A percentile compares a stretch with the other conserved stretches of the same genome.
phyloP scores from a whole-genome alignment of 2,329 filamentous ascomycete genomes.

The Drechslerella stenobrocha region DNA sequence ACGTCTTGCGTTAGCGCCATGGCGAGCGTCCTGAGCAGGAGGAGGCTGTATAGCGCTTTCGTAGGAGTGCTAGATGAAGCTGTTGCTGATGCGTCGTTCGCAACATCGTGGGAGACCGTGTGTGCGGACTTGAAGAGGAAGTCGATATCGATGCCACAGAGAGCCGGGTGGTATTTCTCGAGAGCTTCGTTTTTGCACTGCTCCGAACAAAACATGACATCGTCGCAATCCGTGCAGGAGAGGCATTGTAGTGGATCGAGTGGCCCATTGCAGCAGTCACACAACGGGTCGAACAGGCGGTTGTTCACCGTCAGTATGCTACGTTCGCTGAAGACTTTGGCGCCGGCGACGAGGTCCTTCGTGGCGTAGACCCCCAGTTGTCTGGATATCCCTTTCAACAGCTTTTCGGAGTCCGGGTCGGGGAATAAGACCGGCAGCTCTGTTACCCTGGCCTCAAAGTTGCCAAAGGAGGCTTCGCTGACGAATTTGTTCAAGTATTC shows the following conservation, averaged over 20 bases:
- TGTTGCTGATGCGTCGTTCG: constrained; percentile 34
- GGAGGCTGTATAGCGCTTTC: constrained; percentile 64
- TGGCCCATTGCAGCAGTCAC: constrained; percentile 80
- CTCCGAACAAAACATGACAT: constrained; percentile 69
- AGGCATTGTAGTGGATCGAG: constrained; percentile 60
- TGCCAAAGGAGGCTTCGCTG: constrained; percentile 71
- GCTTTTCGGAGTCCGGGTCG: constrained; percentile 50
- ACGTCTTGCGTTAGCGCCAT: constrained; percentile 65
- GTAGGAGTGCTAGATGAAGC: constrained; percentile 26
- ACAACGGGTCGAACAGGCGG: constrained; percentile 79
- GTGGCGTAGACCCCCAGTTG: constrained; percentile 91
- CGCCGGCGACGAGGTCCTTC: constrained; percentile 74
- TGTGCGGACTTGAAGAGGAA: constrained; percentile 68
- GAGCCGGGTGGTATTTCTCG: constrained; percentile 66
- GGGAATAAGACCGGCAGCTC: constrained; percentile 71
- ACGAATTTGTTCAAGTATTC: constrained; percentile 68
- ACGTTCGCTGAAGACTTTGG: constrained; percentile 76
- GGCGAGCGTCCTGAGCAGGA: constrained; percentile 67
- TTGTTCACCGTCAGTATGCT: constrained; percentile 88
- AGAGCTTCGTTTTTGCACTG: constrained; percentile 65
- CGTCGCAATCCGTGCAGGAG: constrained; percentile 65
- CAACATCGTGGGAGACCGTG: constrained; percentile 54
- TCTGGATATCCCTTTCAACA: constrained; percentile 56
- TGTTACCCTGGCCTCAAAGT: constrained; percentile 76
- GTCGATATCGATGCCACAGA: constrained; percentile 70